Evolutionary conservation across 768 basidiomycete genomes (phyloP).

Genomic region (Phlebiopsis flavidoalba): DNA sequence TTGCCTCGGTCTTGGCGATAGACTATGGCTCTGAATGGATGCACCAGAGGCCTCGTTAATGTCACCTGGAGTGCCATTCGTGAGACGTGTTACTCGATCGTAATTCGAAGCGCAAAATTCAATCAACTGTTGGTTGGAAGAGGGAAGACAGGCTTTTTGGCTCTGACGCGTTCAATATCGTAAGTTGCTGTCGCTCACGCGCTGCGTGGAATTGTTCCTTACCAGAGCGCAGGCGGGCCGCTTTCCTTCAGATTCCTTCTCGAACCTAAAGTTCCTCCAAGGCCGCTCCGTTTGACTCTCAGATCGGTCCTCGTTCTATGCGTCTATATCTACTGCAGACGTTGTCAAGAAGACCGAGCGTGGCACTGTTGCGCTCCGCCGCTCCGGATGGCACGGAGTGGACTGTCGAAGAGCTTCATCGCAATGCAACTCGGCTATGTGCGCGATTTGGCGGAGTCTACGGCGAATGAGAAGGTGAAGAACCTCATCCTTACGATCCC

Average conservation of each 20-base stretch:
- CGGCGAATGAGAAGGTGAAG: slow-evolving; percentile 69
- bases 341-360: slow-evolving; percentile 46
- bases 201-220: background rate
- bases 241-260: slow-evolving; percentile 85
- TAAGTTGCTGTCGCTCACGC: slow-evolving; percentile 34
- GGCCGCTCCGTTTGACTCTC: slow-evolving; percentile 61
- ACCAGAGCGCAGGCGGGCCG: slow-evolving; percentile 70
- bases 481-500: slow-evolving; percentile 92
- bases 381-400: slow-evolving; percentile 64
- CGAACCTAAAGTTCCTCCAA: slow-evolving; percentile 79
- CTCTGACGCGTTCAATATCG: slow-evolving; percentile 81
- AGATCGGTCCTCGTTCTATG: slow-evolving; percentile 50
- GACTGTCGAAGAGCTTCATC: slow-evolving; percentile 84
- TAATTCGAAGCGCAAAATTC: slow-evolving; percentile 95
- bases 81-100: slow-evolving; percentile 96
- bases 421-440: slow-evolving; percentile 94
- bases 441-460: slow-evolving; percentile 77
- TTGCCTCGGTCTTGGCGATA: slow-evolving; percentile 84
- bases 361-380: slow-evolving; percentile 53
- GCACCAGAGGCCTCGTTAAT: slow-evolving; percentile 84
- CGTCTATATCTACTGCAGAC: slow-evolving; percentile 27
- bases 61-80: slow-evolving; percentile 53
- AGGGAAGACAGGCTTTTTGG: slow-evolving; percentile 87
- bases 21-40: slow-evolving; percentile 99
- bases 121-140: slow-evolving; percentile 88